Evolutionary conservation across 2,329 filamentous ascomycete genomes (phyloP).

Genomic region (Ophiognomonia clavigignenti-juglandacearum): DNA sequence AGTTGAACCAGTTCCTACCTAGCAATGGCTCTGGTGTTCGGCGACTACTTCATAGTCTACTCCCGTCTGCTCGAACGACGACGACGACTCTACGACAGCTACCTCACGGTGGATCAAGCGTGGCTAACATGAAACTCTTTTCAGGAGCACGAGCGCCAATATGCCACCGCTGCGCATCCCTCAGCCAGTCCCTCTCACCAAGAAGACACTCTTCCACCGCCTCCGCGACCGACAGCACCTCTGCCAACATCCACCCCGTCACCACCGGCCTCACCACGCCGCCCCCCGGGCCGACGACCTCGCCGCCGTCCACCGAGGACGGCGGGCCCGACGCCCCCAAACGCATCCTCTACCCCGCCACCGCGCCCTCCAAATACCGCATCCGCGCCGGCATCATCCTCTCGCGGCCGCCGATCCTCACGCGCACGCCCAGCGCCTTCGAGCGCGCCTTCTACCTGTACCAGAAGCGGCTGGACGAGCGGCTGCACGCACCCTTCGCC

Average conservation of each 20-base stretch:
- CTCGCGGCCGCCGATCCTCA: conserved; percentile 82
- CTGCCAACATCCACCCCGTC: conserved; percentile 20
- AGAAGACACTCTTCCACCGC: conserved; percentile 27
- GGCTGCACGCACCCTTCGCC: conserved; percentile 79
- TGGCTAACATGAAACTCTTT: conserved; percentile 21
- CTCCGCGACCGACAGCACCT: conserved; percentile 21
- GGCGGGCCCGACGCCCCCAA: conserved; percentile 27
- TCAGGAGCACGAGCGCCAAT: conserved; percentile 24
- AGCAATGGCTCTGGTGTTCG: neutral
- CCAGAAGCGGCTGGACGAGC: conserved; percentile 94
- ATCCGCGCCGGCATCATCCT: conserved; percentile 70
- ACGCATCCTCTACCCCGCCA: conserved; percentile 16
- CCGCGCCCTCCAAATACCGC: conserved; percentile 32
- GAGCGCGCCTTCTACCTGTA: conserved; percentile 95
- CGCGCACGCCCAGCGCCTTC: conserved; percentile 77
- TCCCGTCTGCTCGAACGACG: too few species aligned
- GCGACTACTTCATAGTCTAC: too few species aligned
- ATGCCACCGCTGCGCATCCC: conserved; percentile 31
- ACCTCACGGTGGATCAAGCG: too few species aligned
- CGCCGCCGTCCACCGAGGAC: too few species aligned
- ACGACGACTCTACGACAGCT: too few species aligned
- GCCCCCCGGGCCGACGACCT: conserved; percentile 17
- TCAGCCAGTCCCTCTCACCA: conserved; percentile 24
- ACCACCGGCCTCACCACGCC: conserved; percentile 21
- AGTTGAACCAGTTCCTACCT: conserved; percentile 2